These are phyloP conservation scores for Solanum neorickii DNA, from an alignment of 257 asterid genomes.

Conservation along the genomic window DNA sequence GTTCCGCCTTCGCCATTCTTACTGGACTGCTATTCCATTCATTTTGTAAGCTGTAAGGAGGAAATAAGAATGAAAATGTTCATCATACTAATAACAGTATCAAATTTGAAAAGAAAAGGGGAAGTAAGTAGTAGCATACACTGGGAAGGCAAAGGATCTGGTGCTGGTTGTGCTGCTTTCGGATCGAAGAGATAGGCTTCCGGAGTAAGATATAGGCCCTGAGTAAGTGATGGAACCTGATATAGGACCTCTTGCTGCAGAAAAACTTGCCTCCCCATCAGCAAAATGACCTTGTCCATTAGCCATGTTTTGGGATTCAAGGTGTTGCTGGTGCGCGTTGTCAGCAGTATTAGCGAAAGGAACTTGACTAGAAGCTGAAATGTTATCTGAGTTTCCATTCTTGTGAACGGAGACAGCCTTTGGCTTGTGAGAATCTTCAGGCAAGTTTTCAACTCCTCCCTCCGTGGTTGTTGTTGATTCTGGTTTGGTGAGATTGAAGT, in stretches of 20 bases:
- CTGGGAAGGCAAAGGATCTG: constrained; percentile 86
- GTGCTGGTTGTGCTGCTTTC: constrained; percentile 83
- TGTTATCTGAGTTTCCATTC: not conserved
- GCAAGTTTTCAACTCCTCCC: not conserved
- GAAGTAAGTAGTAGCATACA: constrained; percentile 27
- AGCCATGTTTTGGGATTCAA: not conserved
- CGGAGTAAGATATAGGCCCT: constrained; percentile 56
- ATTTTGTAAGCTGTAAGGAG: constrained; percentile 49
- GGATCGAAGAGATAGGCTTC: constrained; percentile 76
- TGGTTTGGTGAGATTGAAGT: constrained; percentile 26
- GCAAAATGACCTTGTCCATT: constrained; percentile 23
- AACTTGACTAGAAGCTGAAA: not conserved
- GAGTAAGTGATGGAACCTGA: constrained; percentile 45
- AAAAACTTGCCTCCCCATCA: constrained; percentile 71
- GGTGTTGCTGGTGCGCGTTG: not conserved
- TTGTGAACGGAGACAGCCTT: not conserved
- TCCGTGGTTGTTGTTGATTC: not conserved
- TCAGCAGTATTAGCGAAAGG: not conserved
- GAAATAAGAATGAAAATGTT: not conserved
- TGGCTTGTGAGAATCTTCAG: not conserved
- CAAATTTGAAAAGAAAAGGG: not conserved
- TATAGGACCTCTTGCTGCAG: constrained; percentile 20
- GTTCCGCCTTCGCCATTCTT: constrained; percentile 73
- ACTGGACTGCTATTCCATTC: constrained; percentile 97
- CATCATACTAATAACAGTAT: not conserved